Base-by-base conservation (phyloP, 805 yeast genomes). In the Myxozyma vanderwaltii region DNA sequence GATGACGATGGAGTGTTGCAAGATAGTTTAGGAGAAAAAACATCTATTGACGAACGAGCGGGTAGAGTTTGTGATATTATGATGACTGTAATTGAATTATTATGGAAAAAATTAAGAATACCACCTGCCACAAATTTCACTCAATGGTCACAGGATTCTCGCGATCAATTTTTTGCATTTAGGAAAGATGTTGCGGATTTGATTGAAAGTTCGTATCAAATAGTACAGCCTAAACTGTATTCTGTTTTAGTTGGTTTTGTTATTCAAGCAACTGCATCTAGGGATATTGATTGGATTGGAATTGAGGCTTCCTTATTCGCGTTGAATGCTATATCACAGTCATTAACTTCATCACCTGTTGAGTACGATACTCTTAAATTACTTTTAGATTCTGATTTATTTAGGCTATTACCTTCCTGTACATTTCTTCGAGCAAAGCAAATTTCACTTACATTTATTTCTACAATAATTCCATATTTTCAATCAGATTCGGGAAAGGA, bases 141-240 rank as follows among this genome's bases (percentile, higher is more conserved):
- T 12, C 41, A 15, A 3, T 74, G 76, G 78, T 67, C 72, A 21
- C 68, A 67, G 24, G 72, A 74, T 8, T 69, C 69, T 26, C 71
- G 75, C 58, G 78, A 79, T 21, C 95, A 86, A 64, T 89, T 91
- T 67, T 72, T 74, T 23, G 79, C 83, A 26, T 92, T 83, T 71
- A 79, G 97, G 66, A 75, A 82, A 33, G 92, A 87, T 61, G 86
- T 87, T 8, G 81, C 86, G 0, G 98, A 94, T 66, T 77, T 91
- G 39, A 82, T 89, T 63, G 94, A 90, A 55, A 77, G 83, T 0
- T 72, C 86, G 1, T 89, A 86, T 75, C 82, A 90, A 0, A 76
- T 88, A 4, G 76, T 89, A 38, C 89, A 88, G 39, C 55, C 71
- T 0, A 74, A 78, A 1, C 71, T 89, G 38, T 82, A 81, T 63